Percentiles rank a stretch among this genome's conserved stretches.
Evolutionary conservation across 208 protist species (phyloP).

Genomic region (Spongospora subterranea): DNA sequence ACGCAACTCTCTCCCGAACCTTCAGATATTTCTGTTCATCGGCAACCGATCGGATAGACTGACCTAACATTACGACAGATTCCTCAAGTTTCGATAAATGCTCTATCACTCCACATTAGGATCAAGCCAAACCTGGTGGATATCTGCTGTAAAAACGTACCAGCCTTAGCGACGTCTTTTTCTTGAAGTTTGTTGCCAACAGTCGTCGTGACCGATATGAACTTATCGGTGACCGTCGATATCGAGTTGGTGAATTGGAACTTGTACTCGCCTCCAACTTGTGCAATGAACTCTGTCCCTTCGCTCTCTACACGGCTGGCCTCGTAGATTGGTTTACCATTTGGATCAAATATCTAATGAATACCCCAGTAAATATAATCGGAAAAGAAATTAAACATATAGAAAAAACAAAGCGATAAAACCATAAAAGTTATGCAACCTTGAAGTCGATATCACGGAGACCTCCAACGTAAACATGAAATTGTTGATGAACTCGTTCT

Average conservation of each 20-base stretch:
- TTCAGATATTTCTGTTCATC: conserved; percentile 54
- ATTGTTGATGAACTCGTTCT: background rate
- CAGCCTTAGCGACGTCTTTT: conserved; percentile 18
- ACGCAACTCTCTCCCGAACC: conserved; percentile 20
- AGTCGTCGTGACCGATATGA: background rate
- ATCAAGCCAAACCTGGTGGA: no score
- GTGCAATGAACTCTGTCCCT: background rate
- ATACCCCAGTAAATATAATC: no score
- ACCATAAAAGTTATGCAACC: background rate
- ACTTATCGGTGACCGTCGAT: conserved; percentile 3
- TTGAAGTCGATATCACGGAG: conserved; percentile 30
- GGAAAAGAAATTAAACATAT: no score
- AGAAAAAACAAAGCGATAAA: background rate
- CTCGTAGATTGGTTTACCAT: background rate
- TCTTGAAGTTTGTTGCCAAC: conserved; percentile 6
- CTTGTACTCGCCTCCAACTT: background rate
- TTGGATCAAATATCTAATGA: conserved; percentile 22
- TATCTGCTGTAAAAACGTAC: background rate
- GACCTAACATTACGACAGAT: conserved; percentile 17
- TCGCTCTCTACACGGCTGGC: background rate
- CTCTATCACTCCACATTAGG: conserved; percentile 3
- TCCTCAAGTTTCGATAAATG: background rate
- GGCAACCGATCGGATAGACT: background rate
- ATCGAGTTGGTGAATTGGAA: background rate
- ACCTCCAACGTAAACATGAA: conserved; percentile 34